Percentiles rank a stretch among this genome's conserved stretches.
Evolutionary conservation across 2,329 filamentous ascomycete genomes (phyloP).

Genomic region (Cryphonectria radicalis): DNA sequence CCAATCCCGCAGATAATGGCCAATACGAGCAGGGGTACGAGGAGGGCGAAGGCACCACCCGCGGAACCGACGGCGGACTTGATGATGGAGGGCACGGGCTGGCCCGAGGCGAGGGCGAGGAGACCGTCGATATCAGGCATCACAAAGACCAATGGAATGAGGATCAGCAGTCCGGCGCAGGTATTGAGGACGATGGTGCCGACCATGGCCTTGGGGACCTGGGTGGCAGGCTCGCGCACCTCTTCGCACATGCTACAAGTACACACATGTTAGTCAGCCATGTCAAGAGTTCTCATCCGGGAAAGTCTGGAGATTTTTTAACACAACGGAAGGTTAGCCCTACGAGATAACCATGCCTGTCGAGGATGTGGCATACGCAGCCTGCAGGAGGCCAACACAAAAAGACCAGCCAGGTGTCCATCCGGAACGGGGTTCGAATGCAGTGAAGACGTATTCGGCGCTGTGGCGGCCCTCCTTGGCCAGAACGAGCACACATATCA

Average conservation of each 20-base stretch:
- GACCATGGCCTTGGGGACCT: conserved; percentile 76
- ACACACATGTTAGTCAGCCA: conserved; percentile 16
- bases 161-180: conserved; percentile 67
- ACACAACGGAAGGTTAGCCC: conserved; percentile 40
- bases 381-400: conserved; percentile 72
- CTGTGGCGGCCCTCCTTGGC: conserved; percentile 70
- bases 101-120: conserved; percentile 56
- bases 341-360: conserved; percentile 81
- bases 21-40: conserved; percentile 68
- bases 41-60: conserved; percentile 64
- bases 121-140: conserved; percentile 65
- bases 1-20: conserved; percentile 70
- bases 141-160: conserved; percentile 72
- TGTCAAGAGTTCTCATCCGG: background rate
- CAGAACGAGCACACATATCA: conserved; percentile 65
- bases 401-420: conserved; percentile 76
- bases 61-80: conserved; percentile 63
- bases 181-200: conserved; percentile 69
- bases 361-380: conserved; percentile 74
- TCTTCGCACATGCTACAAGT: conserved; percentile 71
- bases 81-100: conserved; percentile 69
- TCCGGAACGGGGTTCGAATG: conserved; percentile 70
- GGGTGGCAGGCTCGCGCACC: conserved; percentile 65
- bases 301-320: background rate
- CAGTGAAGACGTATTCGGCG: conserved; percentile 67